Base-by-base conservation (phyloP, 2,329 filamentous ascomycete genomes). In the Cordyceps militaris region DNA sequence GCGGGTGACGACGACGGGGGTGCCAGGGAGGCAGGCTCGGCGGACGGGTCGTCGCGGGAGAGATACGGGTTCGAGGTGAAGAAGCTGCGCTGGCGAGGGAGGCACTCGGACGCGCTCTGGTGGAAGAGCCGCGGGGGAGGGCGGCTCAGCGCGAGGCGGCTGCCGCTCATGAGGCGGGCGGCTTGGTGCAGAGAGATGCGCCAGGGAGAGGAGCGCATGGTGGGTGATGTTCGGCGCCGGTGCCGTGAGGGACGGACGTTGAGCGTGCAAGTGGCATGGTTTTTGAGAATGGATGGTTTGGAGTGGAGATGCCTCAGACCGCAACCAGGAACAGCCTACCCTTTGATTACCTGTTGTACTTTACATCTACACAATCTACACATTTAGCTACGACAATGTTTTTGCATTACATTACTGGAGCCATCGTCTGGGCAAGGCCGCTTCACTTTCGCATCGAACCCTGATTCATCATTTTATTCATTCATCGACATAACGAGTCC, bases 11-110 rank as follows among this genome's bases (percentile, higher is more conserved):
- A 51, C 2, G 56, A 46, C 8, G 28, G 13, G 13, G n/a, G 9
- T 16, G 40, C 16, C 5, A 38, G n/a, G n/a, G n/a, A 38, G 16
- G 34, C 34, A 4, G 23, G 28, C 57, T 63, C 59, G 34, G 34
- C n/a, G 21, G 65, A 63, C 57, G 67, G 70, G 26, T 68, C 67
- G 56, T 65, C 65, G 67, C 74, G 71, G 16, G 75, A 76, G 10
- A 85, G 71, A 60, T 78, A 76, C 2, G 81, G 75, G 64, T 84
- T 86, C 24, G 85, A 87, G 13, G 85, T 87, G 70, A 86, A 88
- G 70, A 88, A 87, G 65, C 72, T 76, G 60, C 81, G 80, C 62
- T 80, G 82, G 58, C 80, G 79, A 11, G 82, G 80, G n/a, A 76
- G 63, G 50, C 68, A 66, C 9, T 71, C 66, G 1, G 74, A 57